Conservation (phyloP, 2,329 filamentous ascomycete genomes). For the Phoma sp. region DNA sequence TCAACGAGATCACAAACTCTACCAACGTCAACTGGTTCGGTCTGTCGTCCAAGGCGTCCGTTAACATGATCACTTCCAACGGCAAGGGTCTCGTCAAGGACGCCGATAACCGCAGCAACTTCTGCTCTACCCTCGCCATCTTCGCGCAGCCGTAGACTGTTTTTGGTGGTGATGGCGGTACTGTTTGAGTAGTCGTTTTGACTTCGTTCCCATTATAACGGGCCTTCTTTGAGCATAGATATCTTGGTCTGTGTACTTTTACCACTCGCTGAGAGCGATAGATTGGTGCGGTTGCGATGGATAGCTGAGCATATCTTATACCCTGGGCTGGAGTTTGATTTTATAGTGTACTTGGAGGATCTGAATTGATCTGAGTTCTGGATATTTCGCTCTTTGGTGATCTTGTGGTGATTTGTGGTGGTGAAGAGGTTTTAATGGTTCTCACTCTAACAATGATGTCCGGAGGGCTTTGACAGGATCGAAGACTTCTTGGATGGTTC, state of each 20-base stretch:
- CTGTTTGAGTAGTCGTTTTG: slow-evolving; percentile 30
- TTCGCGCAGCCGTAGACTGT: slow-evolving; percentile 30
- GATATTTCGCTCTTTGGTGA: background rate
- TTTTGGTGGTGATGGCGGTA: slow-evolving; percentile 11
- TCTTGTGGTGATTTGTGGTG: background rate
- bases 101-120: slow-evolving; percentile 56
- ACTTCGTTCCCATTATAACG: slow-evolving; percentile 22
- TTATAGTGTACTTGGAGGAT: slow-evolving; percentile 7
- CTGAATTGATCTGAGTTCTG: slow-evolving; percentile 13
- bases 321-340: slow-evolving; percentile 17
- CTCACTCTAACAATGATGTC: no score
- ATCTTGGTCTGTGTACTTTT: slow-evolving; percentile 5
- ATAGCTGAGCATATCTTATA: slow-evolving; percentile 18
- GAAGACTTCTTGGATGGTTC: no score
- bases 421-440: background rate
- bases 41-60: slow-evolving; percentile 56
- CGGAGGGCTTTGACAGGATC: no score
- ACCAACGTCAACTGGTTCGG: slow-evolving; percentile 55
- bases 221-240: slow-evolving; percentile 9
- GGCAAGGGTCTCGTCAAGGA: slow-evolving; percentile 48
- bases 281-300: slow-evolving; percentile 7
- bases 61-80: slow-evolving; percentile 56
- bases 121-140: slow-evolving; percentile 56
- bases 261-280: background rate
- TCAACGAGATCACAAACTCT: slow-evolving; percentile 53